A percentile compares a stretch with the other conserved stretches of the same genome.
phyloP scores from a whole-genome alignment of 768 basidiomycete species.

The Termitomyces sp. region DNA sequence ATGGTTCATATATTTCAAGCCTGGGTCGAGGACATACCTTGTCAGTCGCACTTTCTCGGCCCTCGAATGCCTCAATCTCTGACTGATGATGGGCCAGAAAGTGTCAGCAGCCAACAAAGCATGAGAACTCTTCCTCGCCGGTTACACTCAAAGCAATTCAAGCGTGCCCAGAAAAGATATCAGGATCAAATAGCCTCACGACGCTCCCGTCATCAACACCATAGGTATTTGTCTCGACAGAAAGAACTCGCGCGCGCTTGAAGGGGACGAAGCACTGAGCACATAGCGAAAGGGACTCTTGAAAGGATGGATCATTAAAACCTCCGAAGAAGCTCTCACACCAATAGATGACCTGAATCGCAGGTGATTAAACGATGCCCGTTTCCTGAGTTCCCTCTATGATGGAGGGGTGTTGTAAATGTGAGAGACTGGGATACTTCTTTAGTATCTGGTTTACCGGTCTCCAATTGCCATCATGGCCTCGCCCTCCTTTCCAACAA shows the following conservation, averaged over 20 bases:
- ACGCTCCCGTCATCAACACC: not conserved
- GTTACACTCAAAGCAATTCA: not conserved
- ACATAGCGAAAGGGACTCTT: not conserved
- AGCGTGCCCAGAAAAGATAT: not conserved
- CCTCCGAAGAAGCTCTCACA: not conserved
- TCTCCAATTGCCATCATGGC: too few relatives aligned
- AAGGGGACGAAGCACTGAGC: not conserved
- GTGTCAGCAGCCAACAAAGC: not conserved
- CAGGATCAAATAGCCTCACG: not conserved
- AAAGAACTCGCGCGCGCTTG: not conserved
- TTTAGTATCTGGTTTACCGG: too few relatives aligned
- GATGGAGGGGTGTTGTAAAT: too few relatives aligned
- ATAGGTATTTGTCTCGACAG: not conserved
- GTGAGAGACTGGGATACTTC: too few relatives aligned
- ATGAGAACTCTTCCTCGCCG: not conserved
- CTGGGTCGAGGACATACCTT: not conserved
- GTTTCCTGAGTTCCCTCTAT: too few relatives aligned
- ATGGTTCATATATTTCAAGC: not conserved
- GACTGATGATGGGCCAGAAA: not conserved
- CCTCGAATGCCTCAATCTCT: not conserved
- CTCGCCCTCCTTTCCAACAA: too few relatives aligned
- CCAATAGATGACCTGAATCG: not conserved
- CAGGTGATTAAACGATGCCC: too few relatives aligned
- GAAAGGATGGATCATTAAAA: not conserved
- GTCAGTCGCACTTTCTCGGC: not conserved